These are phyloP conservation scores for Annulohypoxylon maeteangense DNA, from an alignment of 495 filamentous ascomycete genomes.

Conservation along the genomic window DNA sequence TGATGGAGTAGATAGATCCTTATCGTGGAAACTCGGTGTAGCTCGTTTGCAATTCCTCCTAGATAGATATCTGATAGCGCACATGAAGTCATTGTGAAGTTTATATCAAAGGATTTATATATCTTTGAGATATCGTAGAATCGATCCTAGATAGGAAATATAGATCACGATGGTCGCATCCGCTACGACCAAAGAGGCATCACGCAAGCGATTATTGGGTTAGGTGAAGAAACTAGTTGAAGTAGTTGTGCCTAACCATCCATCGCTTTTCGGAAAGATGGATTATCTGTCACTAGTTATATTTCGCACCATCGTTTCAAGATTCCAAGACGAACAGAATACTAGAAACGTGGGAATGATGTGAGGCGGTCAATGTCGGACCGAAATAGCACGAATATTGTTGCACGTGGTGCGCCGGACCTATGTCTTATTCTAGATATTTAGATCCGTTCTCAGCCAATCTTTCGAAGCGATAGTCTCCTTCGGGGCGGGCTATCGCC, in stretches of 20 bases:
- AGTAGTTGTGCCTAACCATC: not conserved
- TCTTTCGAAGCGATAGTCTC: not conserved
- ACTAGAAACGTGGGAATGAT: not conserved
- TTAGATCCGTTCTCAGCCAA: not conserved
- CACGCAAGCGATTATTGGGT: not conserved
- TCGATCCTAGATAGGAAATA: not conserved
- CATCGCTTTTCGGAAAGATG: constrained; percentile 6
- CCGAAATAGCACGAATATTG: not conserved
- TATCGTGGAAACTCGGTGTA: not conserved
- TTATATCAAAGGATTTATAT: not conserved
- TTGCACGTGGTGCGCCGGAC: not conserved
- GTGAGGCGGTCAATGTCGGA: constrained; percentile 1
- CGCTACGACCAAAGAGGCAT: not conserved
- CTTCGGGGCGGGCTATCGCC: not conserved
- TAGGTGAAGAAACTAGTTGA: not conserved
- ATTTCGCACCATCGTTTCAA: constrained; percentile 1
- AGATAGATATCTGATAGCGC: not conserved
- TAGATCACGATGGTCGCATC: not conserved
- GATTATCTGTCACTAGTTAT: not conserved
- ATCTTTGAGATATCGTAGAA: not conserved
- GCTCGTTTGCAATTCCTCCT: not conserved
- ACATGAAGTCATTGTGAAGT: not conserved
- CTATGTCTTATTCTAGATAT: not conserved
- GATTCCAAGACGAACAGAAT: not conserved
- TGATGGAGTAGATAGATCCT: not conserved